phyloP scores from a whole-genome alignment of 169 alveolate species.

The Plasmodium blacklocki region DNA sequence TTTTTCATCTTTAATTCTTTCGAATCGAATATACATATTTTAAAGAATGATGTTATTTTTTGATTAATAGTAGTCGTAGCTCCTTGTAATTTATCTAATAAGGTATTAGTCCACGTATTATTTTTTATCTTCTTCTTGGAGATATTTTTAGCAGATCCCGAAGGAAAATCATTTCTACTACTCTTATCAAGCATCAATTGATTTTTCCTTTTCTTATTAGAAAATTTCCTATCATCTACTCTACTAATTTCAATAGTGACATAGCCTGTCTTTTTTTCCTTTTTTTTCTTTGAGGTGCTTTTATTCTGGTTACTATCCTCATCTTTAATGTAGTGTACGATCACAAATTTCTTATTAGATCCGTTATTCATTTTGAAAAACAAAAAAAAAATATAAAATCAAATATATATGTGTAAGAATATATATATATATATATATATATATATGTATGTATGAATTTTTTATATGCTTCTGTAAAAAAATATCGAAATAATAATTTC shows the following conservation, averaged over 20 bases:
- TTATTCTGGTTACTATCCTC: not conserved
- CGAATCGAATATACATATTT: conserved; percentile 17
- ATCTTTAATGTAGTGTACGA: conserved; percentile 15
- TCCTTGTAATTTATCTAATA: conserved; percentile 15
- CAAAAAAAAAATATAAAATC: not conserved
- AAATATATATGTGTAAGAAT: no score
- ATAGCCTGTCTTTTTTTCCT: conserved; percentile 18
- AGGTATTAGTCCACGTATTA: conserved; percentile 17
- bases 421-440: no score
- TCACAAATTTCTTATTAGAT: conserved; percentile 10
- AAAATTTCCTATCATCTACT: conserved; percentile 9
- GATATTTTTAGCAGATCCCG: conserved; percentile 7
- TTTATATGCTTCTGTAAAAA: no score
- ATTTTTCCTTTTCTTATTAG: conserved; percentile 15
- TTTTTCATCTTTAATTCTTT: conserved; percentile 13
- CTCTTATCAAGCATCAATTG: not conserved
- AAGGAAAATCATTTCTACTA: not conserved
- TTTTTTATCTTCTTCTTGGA: conserved; percentile 8
- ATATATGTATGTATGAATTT: no score
- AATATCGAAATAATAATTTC: no score
- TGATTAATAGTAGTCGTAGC: conserved; percentile 25
- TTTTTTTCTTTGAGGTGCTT: not conserved
- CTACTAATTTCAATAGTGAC: conserved; percentile 42
- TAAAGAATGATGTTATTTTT: conserved; percentile 14
- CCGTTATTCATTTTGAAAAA: not conserved